A percentile compares a stretch with the other conserved stretches of the same genome.
Conservation (phyloP, 495 filamentous ascomycete species). For the Staphylotrichum longicolle region DNA sequence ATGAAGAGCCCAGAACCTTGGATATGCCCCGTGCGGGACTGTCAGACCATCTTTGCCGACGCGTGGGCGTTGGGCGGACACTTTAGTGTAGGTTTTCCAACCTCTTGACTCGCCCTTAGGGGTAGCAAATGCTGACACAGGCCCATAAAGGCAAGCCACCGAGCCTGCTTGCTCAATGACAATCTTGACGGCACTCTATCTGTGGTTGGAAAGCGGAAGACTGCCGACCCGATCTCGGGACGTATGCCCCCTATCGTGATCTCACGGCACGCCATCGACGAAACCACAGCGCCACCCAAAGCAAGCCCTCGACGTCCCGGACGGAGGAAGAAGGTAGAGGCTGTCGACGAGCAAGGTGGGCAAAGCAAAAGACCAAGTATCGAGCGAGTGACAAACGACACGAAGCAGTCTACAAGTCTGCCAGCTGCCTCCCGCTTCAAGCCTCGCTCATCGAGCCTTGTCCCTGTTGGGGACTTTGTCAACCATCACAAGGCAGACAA, state of each 20-base stretch:
- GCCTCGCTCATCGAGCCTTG: not conserved
- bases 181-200: slow-evolving; percentile 25
- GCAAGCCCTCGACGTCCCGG: slow-evolving; percentile 10
- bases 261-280: slow-evolving; percentile 14
- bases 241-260: slow-evolving; percentile 23
- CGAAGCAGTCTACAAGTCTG: no score
- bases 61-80: slow-evolving; percentile 22
- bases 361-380: not conserved
- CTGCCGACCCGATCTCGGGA: not conserved
- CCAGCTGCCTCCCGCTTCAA: not conserved
- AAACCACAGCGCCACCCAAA: slow-evolving; percentile 15
- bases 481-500: not conserved
- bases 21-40: slow-evolving; percentile 25
- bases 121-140: not conserved
- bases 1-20: slow-evolving; percentile 18
- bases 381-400: no score
- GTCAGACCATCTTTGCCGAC: slow-evolving; percentile 16
- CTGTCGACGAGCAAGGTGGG: no score
- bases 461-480: not conserved
- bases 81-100: slow-evolving; percentile 22
- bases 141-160: slow-evolving; percentile 16
- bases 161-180: slow-evolving; percentile 25
- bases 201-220: slow-evolving; percentile 16
- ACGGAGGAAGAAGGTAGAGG: not conserved
- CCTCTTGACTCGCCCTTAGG: not conserved